Conservation (phyloP, 192 early-diverging fungal species). For the Irineochytrium annulatum region DNA sequence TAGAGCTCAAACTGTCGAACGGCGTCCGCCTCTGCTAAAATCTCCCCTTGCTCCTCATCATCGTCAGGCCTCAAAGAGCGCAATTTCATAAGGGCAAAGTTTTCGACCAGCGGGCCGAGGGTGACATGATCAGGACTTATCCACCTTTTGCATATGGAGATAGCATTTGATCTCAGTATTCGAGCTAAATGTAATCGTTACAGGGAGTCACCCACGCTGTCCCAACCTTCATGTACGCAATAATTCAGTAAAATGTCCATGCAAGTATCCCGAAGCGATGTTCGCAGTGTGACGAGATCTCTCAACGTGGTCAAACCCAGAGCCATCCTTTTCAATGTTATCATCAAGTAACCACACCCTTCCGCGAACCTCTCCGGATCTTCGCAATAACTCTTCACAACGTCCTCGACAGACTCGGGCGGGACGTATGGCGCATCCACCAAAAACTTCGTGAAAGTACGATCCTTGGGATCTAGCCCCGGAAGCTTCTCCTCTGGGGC, state of each 20-base stretch:
- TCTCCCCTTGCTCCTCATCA: constrained; percentile 12
- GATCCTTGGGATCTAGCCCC: constrained; percentile 66
- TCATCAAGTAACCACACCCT: not conserved
- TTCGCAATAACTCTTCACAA: constrained; percentile 64
- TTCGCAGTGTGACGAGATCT: constrained; percentile 53
- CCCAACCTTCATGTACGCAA: constrained; percentile 45
- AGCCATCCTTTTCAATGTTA: constrained; percentile 34
- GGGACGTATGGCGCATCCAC: constrained; percentile 72
- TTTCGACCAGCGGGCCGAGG: constrained; percentile 40
- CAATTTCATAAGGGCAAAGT: constrained; percentile 38
- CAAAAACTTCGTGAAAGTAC: constrained; percentile 66
- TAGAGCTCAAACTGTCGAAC: constrained; percentile 66
- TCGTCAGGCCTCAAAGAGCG: constrained; percentile 18
- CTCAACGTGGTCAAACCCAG: constrained; percentile 57
- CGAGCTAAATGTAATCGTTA: no score
- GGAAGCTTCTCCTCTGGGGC: constrained; percentile 24
- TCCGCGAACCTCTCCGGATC: constrained; percentile 49
- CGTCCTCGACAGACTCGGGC: constrained; percentile 47
- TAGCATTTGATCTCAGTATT: constrained; percentile 53
- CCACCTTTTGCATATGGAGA: constrained; percentile 54
- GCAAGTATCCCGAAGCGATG: constrained; percentile 49
- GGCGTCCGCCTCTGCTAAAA: constrained; percentile 61
- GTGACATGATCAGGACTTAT: constrained; percentile 50
- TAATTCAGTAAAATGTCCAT: constrained; percentile 54
- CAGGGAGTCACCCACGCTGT: no score